Evolutionary conservation across 108 stramenopile species (phyloP).

Genomic region (Cyclotella cryptica): DNA sequence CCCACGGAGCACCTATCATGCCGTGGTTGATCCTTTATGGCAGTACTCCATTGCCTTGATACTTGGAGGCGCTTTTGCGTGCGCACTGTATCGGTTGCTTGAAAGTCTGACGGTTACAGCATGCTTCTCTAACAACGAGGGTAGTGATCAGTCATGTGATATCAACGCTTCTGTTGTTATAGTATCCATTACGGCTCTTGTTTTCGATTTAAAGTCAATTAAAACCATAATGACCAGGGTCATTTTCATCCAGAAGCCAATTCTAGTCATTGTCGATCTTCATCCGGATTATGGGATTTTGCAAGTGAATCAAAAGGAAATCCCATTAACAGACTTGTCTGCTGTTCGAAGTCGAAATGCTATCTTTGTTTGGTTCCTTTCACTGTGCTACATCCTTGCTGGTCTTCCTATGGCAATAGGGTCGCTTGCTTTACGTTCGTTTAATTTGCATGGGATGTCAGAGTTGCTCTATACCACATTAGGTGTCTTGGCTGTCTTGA

Average conservation of each 20-base stretch:
- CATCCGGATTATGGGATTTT: constrained; percentile 41
- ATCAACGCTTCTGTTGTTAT: constrained; percentile 17
- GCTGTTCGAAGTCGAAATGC: constrained; percentile 18
- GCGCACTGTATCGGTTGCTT: not conserved
- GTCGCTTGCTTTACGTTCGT: constrained; percentile 22
- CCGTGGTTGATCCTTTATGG: constrained; percentile 25
- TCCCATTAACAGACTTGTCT: constrained; percentile 27
- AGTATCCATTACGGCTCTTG: constrained; percentile 6
- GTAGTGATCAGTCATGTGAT: constrained; percentile 18
- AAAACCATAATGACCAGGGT: constrained; percentile 19
- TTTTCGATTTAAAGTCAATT: constrained; percentile 27
- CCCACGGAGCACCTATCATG: constrained; percentile 22
- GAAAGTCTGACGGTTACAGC: constrained; percentile 3
- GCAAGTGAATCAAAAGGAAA: constrained; percentile 13
- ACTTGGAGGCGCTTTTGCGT: constrained; percentile 5
- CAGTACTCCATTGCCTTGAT: constrained; percentile 25
- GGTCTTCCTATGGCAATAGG: constrained; percentile 39
- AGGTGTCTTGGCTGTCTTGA: constrained; percentile 37
- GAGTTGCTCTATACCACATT: constrained; percentile 10
- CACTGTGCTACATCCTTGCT: constrained; percentile 26
- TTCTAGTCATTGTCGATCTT: constrained; percentile 40
- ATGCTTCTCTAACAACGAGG: constrained; percentile 5
- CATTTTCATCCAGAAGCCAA: constrained; percentile 27
- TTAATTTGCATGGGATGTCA: not conserved
- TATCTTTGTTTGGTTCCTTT: constrained; percentile 15